A percentile compares a stretch with the other conserved stretches of the same genome.
Evolutionary conservation across 2,329 filamentous ascomycete species (phyloP).

Genomic region (Fusarium falciforme): DNA sequence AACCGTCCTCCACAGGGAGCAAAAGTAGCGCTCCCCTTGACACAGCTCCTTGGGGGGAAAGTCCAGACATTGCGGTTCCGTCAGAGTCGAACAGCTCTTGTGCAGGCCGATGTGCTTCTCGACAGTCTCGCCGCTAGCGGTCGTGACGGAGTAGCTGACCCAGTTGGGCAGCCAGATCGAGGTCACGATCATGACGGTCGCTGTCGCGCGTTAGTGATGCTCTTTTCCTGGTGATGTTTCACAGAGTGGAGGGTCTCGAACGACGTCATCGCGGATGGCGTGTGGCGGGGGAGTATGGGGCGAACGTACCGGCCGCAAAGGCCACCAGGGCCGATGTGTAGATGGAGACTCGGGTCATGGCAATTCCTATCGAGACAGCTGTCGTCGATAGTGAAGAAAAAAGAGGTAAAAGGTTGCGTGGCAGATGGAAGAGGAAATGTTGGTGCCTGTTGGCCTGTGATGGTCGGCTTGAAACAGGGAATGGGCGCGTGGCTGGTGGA

Average conservation of each 20-base stretch:
- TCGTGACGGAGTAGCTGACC: constrained; percentile 72
- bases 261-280: constrained; percentile 42
- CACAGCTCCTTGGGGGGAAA: constrained; percentile 51
- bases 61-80: constrained; percentile 66
- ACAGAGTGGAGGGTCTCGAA: not conserved
- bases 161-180: constrained; percentile 78
- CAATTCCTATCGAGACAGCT: constrained; percentile 12
- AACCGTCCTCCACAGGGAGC: constrained; percentile 89
- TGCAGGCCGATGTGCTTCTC: constrained; percentile 81
- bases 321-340: constrained; percentile 57
- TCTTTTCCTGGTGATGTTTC: not conserved
- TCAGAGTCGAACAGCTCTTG: constrained; percentile 79
- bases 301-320: constrained; percentile 56
- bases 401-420: constrained; percentile 7
- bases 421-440: constrained; percentile 32
- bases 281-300: constrained; percentile 16
- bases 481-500: constrained; percentile 25
- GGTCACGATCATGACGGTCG: constrained; percentile 76
- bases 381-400: not conserved
- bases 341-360: constrained; percentile 58
- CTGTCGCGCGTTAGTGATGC: constrained; percentile 57
- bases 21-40: constrained; percentile 75
- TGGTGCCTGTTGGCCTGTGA: constrained; percentile 32
- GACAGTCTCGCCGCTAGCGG: constrained; percentile 58
- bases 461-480: constrained; percentile 27